Evolutionary conservation across 345 rosid genomes (phyloP).

Genomic region (Linum usitatissimum): DNA sequence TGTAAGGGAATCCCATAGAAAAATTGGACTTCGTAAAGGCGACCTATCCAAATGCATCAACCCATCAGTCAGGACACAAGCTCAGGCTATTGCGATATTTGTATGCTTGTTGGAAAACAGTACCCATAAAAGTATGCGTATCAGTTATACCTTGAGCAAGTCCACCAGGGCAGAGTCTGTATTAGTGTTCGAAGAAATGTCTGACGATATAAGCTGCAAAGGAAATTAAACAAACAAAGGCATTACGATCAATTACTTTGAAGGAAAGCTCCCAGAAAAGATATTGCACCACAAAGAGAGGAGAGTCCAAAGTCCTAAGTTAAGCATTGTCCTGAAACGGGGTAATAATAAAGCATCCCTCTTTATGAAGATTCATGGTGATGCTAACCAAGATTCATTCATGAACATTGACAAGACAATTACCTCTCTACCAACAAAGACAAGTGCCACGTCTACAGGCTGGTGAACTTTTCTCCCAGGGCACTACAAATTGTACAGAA

Average conservation of each 20-base stretch:
- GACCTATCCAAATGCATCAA: constrained; percentile 33
- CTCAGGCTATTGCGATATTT: not conserved
- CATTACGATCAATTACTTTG: constrained; percentile 8
- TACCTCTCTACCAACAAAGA: constrained; percentile 90
- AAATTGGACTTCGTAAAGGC: constrained; percentile 56
- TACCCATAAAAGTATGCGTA: not conserved
- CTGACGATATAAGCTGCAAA: constrained; percentile 59
- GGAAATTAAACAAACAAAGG: constrained; percentile 1
- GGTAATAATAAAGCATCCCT: not conserved
- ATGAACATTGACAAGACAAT: constrained; percentile 5
- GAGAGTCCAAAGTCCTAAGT: not conserved
- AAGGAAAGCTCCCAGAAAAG: not conserved
- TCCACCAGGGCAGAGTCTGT: constrained; percentile 46
- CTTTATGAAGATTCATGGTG: not conserved
- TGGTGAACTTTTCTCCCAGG: constrained; percentile 42
- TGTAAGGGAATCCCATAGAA: constrained; percentile 89
- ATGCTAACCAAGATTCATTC: not conserved
- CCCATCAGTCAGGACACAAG: constrained; percentile 9
- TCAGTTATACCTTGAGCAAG: constrained; percentile 50
- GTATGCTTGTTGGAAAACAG: not conserved
- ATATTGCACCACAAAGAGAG: not conserved
- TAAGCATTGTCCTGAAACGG: not conserved
- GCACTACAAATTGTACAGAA: constrained; percentile 36
- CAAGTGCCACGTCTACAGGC: constrained; percentile 58
- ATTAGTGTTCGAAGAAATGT: constrained; percentile 46